Conservation (phyloP, 1,284 basidiomycete species). For the Ustilago esculenta region DNA sequence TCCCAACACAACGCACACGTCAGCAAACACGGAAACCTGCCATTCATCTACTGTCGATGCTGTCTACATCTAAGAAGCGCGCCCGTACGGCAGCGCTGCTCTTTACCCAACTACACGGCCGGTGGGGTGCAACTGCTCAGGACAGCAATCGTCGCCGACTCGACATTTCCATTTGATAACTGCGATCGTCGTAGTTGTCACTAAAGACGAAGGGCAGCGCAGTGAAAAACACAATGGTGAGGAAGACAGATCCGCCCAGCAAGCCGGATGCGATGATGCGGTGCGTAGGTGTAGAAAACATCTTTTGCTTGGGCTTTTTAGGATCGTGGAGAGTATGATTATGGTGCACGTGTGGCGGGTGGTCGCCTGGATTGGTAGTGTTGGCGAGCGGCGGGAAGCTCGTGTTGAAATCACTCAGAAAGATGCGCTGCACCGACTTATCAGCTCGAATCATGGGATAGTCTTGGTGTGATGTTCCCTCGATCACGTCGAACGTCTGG, state of each 20-base stretch:
- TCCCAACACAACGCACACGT: neutral
- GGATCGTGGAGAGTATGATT: conserved; percentile 10
- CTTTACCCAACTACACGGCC: no score
- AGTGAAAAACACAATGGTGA: conserved; percentile 35
- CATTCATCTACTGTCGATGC: no score
- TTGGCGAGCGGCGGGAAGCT: conserved; percentile 37
- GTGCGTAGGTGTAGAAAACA: conserved; percentile 47
- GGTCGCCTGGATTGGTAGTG: conserved; percentile 50
- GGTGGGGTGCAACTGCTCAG: neutral
- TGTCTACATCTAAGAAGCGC: neutral
- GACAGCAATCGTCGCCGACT: conserved; percentile 20
- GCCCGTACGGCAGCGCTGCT: no score
- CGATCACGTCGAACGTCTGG: conserved; percentile 56
- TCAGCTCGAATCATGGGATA: conserved; percentile 62
- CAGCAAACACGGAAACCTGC: no score
- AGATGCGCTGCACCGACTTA: conserved; percentile 51
- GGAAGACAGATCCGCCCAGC: conserved; percentile 35
- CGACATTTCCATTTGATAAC: conserved; percentile 32
- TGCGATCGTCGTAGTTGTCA: conserved; percentile 24
- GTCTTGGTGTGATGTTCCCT: conserved; percentile 61
- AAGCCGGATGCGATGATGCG: conserved; percentile 38
- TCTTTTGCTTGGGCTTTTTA: conserved; percentile 23
- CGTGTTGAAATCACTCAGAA: conserved; percentile 47
- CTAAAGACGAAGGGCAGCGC: conserved; percentile 32
- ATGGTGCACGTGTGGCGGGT: conserved; percentile 10